phyloP scores from a whole-genome alignment of 2,329 filamentous ascomycete species.

The Ceratocystis diversiconidia region DNA sequence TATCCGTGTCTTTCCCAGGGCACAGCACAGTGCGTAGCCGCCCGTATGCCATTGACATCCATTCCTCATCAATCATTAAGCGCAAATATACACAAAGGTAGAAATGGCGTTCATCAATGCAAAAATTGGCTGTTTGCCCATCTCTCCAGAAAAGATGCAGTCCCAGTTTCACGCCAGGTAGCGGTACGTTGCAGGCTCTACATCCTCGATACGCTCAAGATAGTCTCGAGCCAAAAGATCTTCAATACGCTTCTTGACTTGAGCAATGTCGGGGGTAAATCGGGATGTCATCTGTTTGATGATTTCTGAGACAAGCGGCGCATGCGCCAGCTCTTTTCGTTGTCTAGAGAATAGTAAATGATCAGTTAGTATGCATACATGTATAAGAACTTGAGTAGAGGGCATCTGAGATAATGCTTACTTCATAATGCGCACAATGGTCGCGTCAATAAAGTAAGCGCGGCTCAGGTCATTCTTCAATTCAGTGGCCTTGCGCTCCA shows the following conservation, averaged over 20 bases:
- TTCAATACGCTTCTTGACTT: slow-evolving; percentile 73
- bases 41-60: neutral
- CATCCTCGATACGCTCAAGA: slow-evolving; percentile 57
- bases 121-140: neutral
- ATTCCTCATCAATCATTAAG: neutral
- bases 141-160: neutral
- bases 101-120: too few relatives aligned
- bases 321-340: slow-evolving; percentile 57
- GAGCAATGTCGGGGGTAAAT: slow-evolving; percentile 61
- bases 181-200: slow-evolving; percentile 49
- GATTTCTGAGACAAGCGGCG: slow-evolving; percentile 56
- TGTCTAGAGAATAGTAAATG: slow-evolving; percentile 37
- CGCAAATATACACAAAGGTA: neutral
- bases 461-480: slow-evolving; percentile 61
- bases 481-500: slow-evolving; percentile 56
- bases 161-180: slow-evolving; percentile 47
- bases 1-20: neutral
- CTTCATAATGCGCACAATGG: slow-evolving; percentile 76
- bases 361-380: slow-evolving; percentile 15
- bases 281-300: slow-evolving; percentile 52
- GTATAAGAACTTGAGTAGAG: neutral
- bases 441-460: slow-evolving; percentile 58
- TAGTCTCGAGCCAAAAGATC: slow-evolving; percentile 65
- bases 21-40: neutral
- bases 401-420: slow-evolving; percentile 33